Evolutionary conservation across 345 rosid species (phyloP).

Genomic region (Cochlearia excelsa): DNA sequence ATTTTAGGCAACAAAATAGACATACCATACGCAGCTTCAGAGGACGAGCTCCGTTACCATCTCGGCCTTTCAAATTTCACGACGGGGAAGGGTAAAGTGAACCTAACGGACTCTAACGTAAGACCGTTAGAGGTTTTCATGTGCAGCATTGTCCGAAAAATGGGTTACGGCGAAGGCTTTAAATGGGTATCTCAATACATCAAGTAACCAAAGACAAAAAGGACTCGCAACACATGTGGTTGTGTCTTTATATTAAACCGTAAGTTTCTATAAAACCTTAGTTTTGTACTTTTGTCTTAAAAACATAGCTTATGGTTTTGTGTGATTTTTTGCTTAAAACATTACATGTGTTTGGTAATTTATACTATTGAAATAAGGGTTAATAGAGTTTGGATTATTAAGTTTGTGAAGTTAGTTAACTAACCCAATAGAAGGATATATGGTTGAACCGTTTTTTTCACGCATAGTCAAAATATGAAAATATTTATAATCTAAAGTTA

Average conservation of each 20-base stretch:
- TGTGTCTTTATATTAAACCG: not conserved
- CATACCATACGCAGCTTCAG: constrained; percentile 36
- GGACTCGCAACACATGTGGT: no score
- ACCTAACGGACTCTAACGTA: constrained; percentile 58
- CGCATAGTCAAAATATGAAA: no score
- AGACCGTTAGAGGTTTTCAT: constrained; percentile 46
- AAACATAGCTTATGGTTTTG: constrained; percentile 11
- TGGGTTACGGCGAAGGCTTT: constrained; percentile 9
- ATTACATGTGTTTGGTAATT: no score
- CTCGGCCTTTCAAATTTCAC: constrained; percentile 72
- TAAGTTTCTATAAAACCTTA: constrained; percentile 15
- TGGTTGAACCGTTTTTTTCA: no score
- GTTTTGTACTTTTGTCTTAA: constrained; percentile 13
- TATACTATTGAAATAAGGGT: no score
- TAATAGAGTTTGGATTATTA: no score
- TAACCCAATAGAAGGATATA: no score
- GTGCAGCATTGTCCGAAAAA: no score
- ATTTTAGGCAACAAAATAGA: constrained; percentile 71
- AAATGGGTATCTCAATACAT: constrained; percentile 81
- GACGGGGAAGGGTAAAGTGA: constrained; percentile 73
- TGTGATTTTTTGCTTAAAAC: no score
- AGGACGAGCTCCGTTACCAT: constrained; percentile 70
- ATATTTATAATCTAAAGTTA: no score
- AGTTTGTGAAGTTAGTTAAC: no score
- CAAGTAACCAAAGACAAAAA: constrained; percentile 34